These are phyloP conservation scores for Clonostachys rhizophaga DNA, from an alignment of 2,329 filamentous ascomycete genomes.

Conservation along the genomic window DNA sequence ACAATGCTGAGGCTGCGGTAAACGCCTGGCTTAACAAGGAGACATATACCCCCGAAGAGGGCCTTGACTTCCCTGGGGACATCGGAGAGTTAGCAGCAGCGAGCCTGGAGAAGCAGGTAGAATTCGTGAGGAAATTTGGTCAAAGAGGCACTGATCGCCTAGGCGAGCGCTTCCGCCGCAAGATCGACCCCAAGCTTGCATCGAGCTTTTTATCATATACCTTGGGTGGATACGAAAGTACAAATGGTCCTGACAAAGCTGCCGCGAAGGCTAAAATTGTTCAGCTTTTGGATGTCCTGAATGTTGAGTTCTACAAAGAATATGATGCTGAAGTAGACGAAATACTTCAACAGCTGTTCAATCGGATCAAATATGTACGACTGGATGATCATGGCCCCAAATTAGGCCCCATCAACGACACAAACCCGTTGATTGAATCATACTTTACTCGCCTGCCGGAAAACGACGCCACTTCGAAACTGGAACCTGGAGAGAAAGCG, in stretches of 20 bases:
- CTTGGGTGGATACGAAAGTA: slow-evolving; percentile 53
- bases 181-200: slow-evolving; percentile 62
- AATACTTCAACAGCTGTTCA: slow-evolving; percentile 87
- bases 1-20: slow-evolving; percentile 63
- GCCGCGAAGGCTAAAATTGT: slow-evolving; percentile 50
- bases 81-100: background rate
- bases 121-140: slow-evolving; percentile 64
- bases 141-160: slow-evolving; percentile 69
- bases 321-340: slow-evolving; percentile 80
- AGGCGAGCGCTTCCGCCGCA: slow-evolving; percentile 73
- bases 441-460: slow-evolving; percentile 89
- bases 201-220: slow-evolving; percentile 45
- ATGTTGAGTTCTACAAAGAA: slow-evolving; percentile 85
- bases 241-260: slow-evolving; percentile 38
- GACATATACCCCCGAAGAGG: slow-evolving; percentile 42
- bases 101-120: slow-evolving; percentile 43
- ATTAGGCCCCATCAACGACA: slow-evolving; percentile 69
- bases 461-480: slow-evolving; percentile 73
- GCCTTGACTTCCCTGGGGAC: slow-evolving; percentile 26
- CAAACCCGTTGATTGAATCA: slow-evolving; percentile 81
- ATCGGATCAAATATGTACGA: slow-evolving; percentile 90
- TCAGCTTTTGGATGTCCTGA: slow-evolving; percentile 74
- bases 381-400: slow-evolving; percentile 91
- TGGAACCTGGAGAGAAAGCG: slow-evolving; percentile 71
- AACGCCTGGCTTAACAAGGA: slow-evolving; percentile 66